Evolutionary conservation across 2,329 filamentous ascomycete genomes (phyloP).

Genomic region (Colletotrichum trifolii): DNA sequence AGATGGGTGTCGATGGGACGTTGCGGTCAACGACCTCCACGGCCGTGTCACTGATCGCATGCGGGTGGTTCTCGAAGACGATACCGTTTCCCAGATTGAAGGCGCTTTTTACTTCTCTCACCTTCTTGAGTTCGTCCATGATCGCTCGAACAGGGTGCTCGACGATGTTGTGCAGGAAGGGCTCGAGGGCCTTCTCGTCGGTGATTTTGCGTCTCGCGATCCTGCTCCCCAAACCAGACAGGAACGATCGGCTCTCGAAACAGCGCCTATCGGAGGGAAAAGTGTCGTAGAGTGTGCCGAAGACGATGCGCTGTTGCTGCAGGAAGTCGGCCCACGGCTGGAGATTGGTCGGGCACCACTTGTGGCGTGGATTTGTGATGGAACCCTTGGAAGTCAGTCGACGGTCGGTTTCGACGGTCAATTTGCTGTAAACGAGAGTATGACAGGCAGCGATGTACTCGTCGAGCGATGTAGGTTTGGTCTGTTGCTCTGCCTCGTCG

Average conservation of each 20-base stretch:
- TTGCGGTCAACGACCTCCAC: conserved; percentile 43
- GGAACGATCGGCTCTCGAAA: conserved; percentile 42
- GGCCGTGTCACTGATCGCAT: conserved; percentile 42
- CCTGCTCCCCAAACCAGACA: conserved; percentile 39
- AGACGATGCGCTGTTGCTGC: conserved; percentile 39
- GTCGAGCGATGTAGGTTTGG: conserved; percentile 39
- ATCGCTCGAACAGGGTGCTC: conserved; percentile 46
- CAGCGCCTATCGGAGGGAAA: conserved; percentile 39
- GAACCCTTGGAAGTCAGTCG: conserved; percentile 40
- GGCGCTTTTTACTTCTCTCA: conserved; percentile 35
- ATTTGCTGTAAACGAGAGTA: conserved; percentile 39
- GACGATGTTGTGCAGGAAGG: conserved; percentile 43
- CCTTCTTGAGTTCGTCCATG: conserved; percentile 42
- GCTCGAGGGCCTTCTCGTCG: conserved; percentile 46
- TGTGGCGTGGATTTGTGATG: background rate
- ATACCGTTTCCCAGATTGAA: conserved; percentile 45
- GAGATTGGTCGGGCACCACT: background rate
- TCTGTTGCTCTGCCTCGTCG: conserved; percentile 40
- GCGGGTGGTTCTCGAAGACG: conserved; percentile 46
- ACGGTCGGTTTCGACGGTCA: conserved; percentile 41
- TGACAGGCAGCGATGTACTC: conserved; percentile 47
- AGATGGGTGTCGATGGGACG: conserved; percentile 34
- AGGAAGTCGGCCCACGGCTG: conserved; percentile 45
- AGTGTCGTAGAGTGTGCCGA: conserved; percentile 39
- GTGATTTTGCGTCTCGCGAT: conserved; percentile 23